phyloP scores from a whole-genome alignment of 352 stramenopile species.

The Pythium oligandrum region DNA sequence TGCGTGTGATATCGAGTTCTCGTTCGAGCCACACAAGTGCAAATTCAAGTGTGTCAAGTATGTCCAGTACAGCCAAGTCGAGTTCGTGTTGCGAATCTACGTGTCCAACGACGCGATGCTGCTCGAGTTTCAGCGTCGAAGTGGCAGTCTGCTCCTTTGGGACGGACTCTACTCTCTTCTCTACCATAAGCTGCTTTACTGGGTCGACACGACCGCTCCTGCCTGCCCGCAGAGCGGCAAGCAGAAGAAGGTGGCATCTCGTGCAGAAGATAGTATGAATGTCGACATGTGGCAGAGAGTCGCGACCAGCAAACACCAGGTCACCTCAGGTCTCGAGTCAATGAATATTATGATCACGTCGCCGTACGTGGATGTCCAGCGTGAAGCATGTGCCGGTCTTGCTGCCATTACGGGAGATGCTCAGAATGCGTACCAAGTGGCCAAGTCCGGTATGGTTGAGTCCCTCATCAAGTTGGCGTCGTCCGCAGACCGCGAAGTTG shows the following conservation, averaged over 20 bases:
- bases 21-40: slow-evolving; percentile 67
- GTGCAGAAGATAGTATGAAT: slow-evolving; percentile 43
- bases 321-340: slow-evolving; percentile 66
- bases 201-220: slow-evolving; percentile 40
- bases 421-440: slow-evolving; percentile 58
- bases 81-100: slow-evolving; percentile 77
- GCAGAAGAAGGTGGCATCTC: slow-evolving; percentile 50
- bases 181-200: slow-evolving; percentile 46
- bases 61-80: slow-evolving; percentile 77
- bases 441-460: slow-evolving; percentile 43
- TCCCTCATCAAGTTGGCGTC: slow-evolving; percentile 40
- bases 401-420: slow-evolving; percentile 64
- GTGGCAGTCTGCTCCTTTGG: slow-evolving; percentile 71
- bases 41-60: slow-evolving; percentile 88
- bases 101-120: slow-evolving; percentile 35
- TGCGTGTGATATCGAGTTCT: slow-evolving; percentile 61
- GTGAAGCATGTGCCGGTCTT: slow-evolving; percentile 67
- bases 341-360: slow-evolving; percentile 87
- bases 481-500: slow-evolving; percentile 59
- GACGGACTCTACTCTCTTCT: slow-evolving; percentile 76
- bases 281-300: slow-evolving; percentile 60
- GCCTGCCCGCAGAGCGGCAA: slow-evolving; percentile 64
- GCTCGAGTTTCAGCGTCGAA: slow-evolving; percentile 74
- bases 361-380: slow-evolving; percentile 60
- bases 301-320: slow-evolving; percentile 35